Evolutionary conservation across 805 yeast genomes (phyloP).

Genomic region (Trichomonascus vanleenenianus): DNA sequence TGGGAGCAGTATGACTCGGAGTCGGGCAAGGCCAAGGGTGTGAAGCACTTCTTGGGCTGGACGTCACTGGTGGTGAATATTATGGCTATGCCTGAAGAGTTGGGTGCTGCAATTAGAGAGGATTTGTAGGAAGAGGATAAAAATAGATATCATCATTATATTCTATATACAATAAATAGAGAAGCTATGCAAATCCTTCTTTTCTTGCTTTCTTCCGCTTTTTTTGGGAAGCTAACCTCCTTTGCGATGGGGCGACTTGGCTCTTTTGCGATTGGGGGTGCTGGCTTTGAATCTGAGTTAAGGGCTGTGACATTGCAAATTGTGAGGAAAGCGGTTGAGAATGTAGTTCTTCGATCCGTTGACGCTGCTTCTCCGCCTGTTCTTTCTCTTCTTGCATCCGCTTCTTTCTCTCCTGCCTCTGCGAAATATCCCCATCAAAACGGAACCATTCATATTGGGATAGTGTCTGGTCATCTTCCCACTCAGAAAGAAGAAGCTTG

Average conservation of each 20-base stretch:
- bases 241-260: neutral
- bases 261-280: neutral
- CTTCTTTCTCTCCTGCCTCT: too few relatives aligned
- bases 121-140: neutral
- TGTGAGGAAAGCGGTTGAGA: neutral
- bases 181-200: neutral
- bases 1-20: constrained; percentile 86
- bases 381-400: too few relatives aligned
- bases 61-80: constrained; percentile 72
- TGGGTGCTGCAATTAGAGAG: constrained; percentile 2
- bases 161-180: neutral
- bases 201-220: neutral
- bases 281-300: neutral
- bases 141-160: neutral
- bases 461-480: neutral
- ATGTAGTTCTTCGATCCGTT: neutral
- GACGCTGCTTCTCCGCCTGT: too few relatives aligned
- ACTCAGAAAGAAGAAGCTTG: neutral
- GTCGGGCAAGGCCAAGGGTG: constrained; percentile 71
- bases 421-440: neutral
- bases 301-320: neutral
- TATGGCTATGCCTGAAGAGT: constrained; percentile 67
- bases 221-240: too few relatives aligned
- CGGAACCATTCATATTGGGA: neutral
- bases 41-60: constrained; percentile 93